phyloP scores from a whole-genome alignment of 257 asterid genomes.

The Solanum neorickii region DNA sequence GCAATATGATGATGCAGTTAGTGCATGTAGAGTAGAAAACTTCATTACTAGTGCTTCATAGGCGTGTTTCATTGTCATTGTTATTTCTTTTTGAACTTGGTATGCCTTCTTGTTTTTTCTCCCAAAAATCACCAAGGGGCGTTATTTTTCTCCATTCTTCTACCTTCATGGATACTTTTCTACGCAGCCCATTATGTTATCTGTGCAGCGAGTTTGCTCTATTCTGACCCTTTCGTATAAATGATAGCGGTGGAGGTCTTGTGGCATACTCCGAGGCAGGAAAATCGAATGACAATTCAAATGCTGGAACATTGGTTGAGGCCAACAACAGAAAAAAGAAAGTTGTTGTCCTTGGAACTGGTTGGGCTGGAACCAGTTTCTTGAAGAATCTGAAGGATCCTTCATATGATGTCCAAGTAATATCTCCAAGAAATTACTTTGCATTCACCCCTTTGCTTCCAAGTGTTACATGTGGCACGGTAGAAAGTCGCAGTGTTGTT shows the following conservation, averaged over 20 bases:
- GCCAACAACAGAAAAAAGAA: slow-evolving; percentile 47
- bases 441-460: slow-evolving; percentile 95
- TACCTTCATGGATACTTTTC: not conserved
- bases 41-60: not conserved
- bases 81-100: not conserved
- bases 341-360: slow-evolving; percentile 96
- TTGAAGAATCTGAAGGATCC: slow-evolving; percentile 65
- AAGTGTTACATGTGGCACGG: slow-evolving; percentile 91
- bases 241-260: slow-evolving; percentile 71
- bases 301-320: slow-evolving; percentile 19
- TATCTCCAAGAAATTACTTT: slow-evolving; percentile 92
- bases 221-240: not conserved
- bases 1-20: not conserved
- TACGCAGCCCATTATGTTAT: not conserved
- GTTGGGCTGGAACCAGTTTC: slow-evolving; percentile 96
- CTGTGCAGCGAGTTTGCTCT: not conserved
- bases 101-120: too few species aligned
- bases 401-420: slow-evolving; percentile 75
- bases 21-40: not conserved
- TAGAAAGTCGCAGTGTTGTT: slow-evolving; percentile 89
- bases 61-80: not conserved
- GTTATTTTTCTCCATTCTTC: not conserved
- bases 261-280: slow-evolving; percentile 76
- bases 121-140: not conserved
- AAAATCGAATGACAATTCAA: slow-evolving; percentile 25